These are phyloP conservation scores for Malassezia psittaci DNA, from an alignment of 1,284 basidiomycete species.

Conservation along the genomic window DNA sequence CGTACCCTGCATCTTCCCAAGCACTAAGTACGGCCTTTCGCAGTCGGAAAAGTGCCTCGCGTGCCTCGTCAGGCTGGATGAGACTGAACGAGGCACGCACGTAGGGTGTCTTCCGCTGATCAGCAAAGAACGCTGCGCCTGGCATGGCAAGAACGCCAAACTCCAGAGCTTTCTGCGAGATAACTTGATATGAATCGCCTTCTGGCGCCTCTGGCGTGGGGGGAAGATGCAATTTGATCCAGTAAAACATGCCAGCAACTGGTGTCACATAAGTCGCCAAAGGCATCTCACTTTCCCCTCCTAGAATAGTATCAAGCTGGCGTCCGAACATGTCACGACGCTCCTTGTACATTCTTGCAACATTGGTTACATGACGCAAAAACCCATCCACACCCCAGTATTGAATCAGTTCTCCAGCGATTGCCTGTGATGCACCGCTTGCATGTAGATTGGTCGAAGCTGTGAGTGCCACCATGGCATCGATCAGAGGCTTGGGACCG, in stretches of 20 bases:
- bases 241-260: slow-evolving; percentile 60
- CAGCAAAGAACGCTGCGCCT: slow-evolving; percentile 52
- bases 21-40: slow-evolving; percentile 29
- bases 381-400: slow-evolving; percentile 64
- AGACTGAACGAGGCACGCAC: slow-evolving; percentile 41
- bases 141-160: slow-evolving; percentile 80
- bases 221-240: slow-evolving; percentile 43
- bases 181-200: slow-evolving; percentile 66
- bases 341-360: slow-evolving; percentile 67
- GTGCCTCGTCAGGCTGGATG: slow-evolving; percentile 29
- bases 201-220: slow-evolving; percentile 21
- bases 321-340: slow-evolving; percentile 71
- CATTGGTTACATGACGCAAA: slow-evolving; percentile 58
- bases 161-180: slow-evolving; percentile 65
- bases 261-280: slow-evolving; percentile 61
- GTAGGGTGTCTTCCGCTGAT: slow-evolving; percentile 26
- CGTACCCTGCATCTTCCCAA: slow-evolving; percentile 31
- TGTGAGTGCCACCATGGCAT: slow-evolving; percentile 63
- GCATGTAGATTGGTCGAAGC: slow-evolving; percentile 67
- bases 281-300: slow-evolving; percentile 50
- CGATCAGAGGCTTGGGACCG: slow-evolving; percentile 64
- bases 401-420: slow-evolving; percentile 61
- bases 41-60: slow-evolving; percentile 31
- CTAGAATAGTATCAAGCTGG: slow-evolving; percentile 64
- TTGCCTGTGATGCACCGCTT: slow-evolving; percentile 60